These are phyloP conservation scores for Stephania cephalantha DNA, from an alignment of 164 flowering plant species.

Conservation along the genomic window DNA sequence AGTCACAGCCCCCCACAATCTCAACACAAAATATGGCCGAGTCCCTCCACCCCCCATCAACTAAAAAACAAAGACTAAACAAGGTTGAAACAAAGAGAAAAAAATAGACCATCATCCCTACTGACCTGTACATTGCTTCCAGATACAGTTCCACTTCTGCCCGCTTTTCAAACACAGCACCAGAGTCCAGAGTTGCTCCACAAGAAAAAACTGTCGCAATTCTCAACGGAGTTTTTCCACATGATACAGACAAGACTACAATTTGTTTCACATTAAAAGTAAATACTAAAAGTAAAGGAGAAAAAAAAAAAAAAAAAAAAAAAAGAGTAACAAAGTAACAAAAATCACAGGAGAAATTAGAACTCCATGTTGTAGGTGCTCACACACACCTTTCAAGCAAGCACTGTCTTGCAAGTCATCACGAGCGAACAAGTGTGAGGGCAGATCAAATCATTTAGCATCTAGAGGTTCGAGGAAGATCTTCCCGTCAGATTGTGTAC, in stretches of 20 bases:
- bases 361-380: not conserved
- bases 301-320: not conserved
- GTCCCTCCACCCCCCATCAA: not conserved
- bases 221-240: not conserved
- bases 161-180: not conserved
- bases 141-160: not conserved
- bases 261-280: not conserved
- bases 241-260: slow-evolving; percentile 2
- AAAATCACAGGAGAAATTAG: not conserved
- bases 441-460: not conserved
- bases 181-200: not conserved
- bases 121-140: not conserved
- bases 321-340: not conserved
- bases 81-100: not conserved
- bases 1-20: not conserved
- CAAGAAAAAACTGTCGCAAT: not conserved
- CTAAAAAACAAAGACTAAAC: not conserved
- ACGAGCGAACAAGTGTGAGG: not conserved
- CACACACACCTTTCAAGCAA: not conserved
- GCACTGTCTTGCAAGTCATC: not conserved
- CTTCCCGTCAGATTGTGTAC: not conserved
- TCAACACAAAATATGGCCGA: not conserved
- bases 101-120: not conserved
- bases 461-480: not conserved
- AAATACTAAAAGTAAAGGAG: not conserved